Evolutionary conservation across 2,329 filamentous ascomycete genomes (phyloP).

Genomic region (Chaetoscypha palmicola): DNA sequence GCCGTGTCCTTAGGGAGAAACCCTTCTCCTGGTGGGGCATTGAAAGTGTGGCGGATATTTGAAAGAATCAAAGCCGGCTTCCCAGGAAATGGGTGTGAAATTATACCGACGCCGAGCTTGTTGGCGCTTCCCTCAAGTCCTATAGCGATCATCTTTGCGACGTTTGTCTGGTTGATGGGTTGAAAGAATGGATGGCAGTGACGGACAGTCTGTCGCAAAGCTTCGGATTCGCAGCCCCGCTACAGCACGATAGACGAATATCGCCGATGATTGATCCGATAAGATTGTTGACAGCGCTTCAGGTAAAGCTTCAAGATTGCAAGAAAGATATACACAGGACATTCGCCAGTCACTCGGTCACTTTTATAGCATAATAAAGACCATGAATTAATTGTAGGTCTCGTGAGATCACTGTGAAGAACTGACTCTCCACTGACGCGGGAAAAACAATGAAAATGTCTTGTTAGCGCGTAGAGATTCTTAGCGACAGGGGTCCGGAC

Average conservation of each 20-base stretch:
- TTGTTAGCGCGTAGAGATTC: no score
- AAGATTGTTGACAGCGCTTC: slow-evolving; percentile 1
- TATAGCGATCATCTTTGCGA: slow-evolving; percentile 52
- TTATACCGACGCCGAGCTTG: slow-evolving; percentile 91
- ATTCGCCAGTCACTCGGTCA: no score
- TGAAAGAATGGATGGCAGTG: neutral
- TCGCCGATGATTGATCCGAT: no score
- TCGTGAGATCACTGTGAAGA: no score
- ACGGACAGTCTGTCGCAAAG: neutral
- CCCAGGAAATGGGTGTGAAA: slow-evolving; percentile 59
- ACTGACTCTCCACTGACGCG: no score
- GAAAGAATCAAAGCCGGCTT: slow-evolving; percentile 64
- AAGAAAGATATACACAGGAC: no score
- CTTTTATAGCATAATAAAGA: no score
- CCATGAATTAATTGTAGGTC: no score
- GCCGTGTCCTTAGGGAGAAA: slow-evolving; percentile 97
- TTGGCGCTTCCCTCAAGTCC: slow-evolving; percentile 92
- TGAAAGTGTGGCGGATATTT: slow-evolving; percentile 91
- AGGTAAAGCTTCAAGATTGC: neutral
- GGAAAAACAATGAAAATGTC: no score
- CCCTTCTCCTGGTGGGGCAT: slow-evolving; percentile 83
- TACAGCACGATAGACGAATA: no score
- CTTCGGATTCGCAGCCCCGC: no score
- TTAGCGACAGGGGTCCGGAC: no score
- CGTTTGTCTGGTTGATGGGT: neutral